phyloP scores from a whole-genome alignment of 2,329 filamentous ascomycete genomes.

The Penicillium griseofulvum region DNA sequence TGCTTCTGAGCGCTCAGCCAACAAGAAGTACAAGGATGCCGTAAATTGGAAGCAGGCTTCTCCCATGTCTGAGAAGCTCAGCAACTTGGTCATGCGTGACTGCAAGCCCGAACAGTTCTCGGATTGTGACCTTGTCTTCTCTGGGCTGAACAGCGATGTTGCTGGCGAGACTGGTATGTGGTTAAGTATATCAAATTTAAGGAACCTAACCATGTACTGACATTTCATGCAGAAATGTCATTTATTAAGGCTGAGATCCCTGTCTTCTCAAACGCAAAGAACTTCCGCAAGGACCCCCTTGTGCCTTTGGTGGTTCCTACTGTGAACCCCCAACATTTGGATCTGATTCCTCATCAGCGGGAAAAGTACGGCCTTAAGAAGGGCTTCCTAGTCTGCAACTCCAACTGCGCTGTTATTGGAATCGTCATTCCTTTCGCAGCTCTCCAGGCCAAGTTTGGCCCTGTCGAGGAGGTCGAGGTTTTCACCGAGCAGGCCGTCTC shows the following conservation, averaged over 20 bases:
- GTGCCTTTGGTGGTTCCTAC: slow-evolving; percentile 94
- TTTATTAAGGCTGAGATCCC: slow-evolving; percentile 85
- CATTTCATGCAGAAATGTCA: slow-evolving; percentile 66
- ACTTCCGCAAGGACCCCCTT: slow-evolving; percentile 85
- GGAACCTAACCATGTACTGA: neutral
- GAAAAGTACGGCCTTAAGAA: slow-evolving; percentile 68
- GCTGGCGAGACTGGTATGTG: slow-evolving; percentile 81
- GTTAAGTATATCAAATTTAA: neutral
- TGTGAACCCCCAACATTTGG: slow-evolving; percentile 84
- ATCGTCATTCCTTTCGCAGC: slow-evolving; percentile 93
- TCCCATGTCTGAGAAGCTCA: slow-evolving; percentile 73
- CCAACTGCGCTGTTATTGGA: slow-evolving; percentile 95
- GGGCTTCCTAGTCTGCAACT: slow-evolving; percentile 96
- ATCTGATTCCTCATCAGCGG: slow-evolving; percentile 85
- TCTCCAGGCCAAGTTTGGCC: slow-evolving; percentile 80
- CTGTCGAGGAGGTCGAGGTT: slow-evolving; percentile 72
- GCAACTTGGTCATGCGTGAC: slow-evolving; percentile 77
- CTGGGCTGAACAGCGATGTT: slow-evolving; percentile 86
- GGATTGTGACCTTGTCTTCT: slow-evolving; percentile 92
- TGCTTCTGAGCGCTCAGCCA: slow-evolving; percentile 82
- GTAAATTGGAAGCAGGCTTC: slow-evolving; percentile 90
- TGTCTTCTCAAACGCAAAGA: slow-evolving; percentile 97
- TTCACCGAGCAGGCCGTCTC: slow-evolving; percentile 95
- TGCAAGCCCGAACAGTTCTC: slow-evolving; percentile 78
- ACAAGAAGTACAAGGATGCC: slow-evolving; percentile 92